A percentile compares a stretch with the other conserved stretches of the same genome.
phyloP scores from a whole-genome alignment of 2,329 filamentous ascomycete species.

The Cordyceps cateniannulata region DNA sequence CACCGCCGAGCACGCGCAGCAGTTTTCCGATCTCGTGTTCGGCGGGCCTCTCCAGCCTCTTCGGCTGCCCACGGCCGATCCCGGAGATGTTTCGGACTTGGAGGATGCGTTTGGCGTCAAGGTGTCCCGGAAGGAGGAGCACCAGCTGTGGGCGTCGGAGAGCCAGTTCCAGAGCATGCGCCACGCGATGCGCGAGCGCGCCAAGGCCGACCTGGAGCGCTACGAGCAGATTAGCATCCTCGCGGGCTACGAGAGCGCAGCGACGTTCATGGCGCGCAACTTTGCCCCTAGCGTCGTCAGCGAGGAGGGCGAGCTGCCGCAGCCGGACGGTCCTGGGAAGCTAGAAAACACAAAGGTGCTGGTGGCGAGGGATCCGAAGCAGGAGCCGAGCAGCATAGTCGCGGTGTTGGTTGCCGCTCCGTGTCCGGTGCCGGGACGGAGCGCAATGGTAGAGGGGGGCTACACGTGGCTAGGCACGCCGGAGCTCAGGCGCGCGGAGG shows the following conservation, averaged over 20 bases:
- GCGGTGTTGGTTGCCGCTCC: not conserved
- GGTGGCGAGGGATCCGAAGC: not conserved
- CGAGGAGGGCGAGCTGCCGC: not conserved
- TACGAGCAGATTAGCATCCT: not conserved
- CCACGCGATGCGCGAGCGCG: not conserved
- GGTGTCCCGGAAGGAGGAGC: not conserved
- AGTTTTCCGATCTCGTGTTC: not conserved
- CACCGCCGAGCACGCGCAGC: not conserved
- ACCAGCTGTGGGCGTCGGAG: not conserved
- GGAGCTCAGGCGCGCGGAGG: not conserved
- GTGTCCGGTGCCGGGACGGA: not conserved
- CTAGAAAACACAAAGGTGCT: not conserved
- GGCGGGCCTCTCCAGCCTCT: not conserved
- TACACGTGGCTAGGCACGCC: slow-evolving; percentile 2
- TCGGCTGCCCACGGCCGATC: not conserved
- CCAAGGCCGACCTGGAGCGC: not conserved
- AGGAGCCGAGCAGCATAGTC: slow-evolving; percentile 1
- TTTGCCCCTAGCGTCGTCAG: not conserved
- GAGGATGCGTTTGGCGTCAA: not conserved
- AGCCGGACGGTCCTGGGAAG: not conserved
- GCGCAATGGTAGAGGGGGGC: not conserved
- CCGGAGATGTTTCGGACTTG: not conserved
- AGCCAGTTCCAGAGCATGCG: not conserved
- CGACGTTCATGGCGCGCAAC: not conserved
- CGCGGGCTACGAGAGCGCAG: not conserved